Evolutionary conservation across 179 eudicot species (phyloP), one percentile per base, ranked within the genome.

Genomic region (Dionaea muscipula): DNA sequence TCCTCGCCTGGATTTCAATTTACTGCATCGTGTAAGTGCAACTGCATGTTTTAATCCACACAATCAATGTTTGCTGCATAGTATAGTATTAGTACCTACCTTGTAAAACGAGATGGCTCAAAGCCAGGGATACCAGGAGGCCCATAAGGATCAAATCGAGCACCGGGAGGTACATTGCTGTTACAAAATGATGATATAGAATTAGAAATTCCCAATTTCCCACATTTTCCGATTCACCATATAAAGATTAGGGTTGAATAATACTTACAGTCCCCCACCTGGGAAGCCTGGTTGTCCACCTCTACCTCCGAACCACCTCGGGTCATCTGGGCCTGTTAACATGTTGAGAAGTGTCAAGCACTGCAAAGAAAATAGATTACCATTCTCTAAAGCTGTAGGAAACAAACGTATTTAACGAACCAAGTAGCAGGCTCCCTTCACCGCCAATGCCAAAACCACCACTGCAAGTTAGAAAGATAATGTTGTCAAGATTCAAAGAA

Each of bases 101-200:
- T 83, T 62, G 70, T 57, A 66, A 83, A 81, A 22, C 78, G 78
- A 31, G 60, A 66, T 43, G 95, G 97, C 68, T 82, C 97, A 67
- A 86, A 86, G 53, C 97, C 95, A 44, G 95, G 97, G 41, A 90
- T 80, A 25, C 70, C 82, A 36, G 95, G 97, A 7, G 95, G 97
- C 26, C 97, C 97, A 73, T 54, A 83, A 17, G 97, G 97, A 76
- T 90, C 97, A 68, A 79, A 90, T 16, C 90, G 85, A 50, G 86
- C 95, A 58, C 97, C 94, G 0, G 90, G 97, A 8, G 88, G 85
- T 38, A 75, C 72, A 57, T 78, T 85, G 53, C 96, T 88, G 81
- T 55, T 47, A 53, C 36, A 66, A 48, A 48, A 62, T 45, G 51
- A 19, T 41, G 19, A 43, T 47, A 31, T 35, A 19, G 12, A 40